phyloP scores from a whole-genome alignment of 2,329 filamentous ascomycete genomes.

The Fonsecaea erecta region DNA sequence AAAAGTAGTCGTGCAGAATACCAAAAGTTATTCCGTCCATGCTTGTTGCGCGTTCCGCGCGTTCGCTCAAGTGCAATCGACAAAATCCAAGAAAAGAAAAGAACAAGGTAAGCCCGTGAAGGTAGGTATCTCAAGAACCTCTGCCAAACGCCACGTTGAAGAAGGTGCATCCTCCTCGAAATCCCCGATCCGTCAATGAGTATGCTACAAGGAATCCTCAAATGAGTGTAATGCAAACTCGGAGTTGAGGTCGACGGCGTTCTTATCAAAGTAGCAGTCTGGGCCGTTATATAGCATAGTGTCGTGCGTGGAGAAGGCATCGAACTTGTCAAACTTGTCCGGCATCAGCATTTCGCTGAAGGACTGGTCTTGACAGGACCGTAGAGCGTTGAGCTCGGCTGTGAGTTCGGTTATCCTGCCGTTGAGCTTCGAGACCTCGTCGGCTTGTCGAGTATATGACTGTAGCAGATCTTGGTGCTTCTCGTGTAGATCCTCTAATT shows the following conservation, averaged over 20 bases:
- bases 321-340: conserved; percentile 40
- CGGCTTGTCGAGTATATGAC: conserved; percentile 41
- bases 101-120: conserved; percentile 1
- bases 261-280: conserved; percentile 39
- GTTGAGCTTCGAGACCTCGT: conserved; percentile 40
- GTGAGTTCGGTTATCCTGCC: conserved; percentile 38
- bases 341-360: conserved; percentile 38
- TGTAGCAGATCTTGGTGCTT: conserved; percentile 42
- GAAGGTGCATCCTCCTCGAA: background rate
- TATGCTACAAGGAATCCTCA: conserved; percentile 34
- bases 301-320: conserved; percentile 38
- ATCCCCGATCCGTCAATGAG: background rate
- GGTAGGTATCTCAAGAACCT: conserved; percentile 23
- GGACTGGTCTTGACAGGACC: conserved; percentile 33
- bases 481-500: conserved; percentile 66
- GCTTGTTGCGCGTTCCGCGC: conserved; percentile 16
- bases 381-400: conserved; percentile 37
- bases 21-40: conserved; percentile 21
- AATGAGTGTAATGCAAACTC: conserved; percentile 36
- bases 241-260: conserved; percentile 36
- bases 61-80: conserved; percentile 29
- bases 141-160: conserved; percentile 14
- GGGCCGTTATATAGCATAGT: conserved; percentile 34
- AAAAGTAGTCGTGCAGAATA: conserved; percentile 16
- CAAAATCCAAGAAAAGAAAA: conserved; percentile 18